Evolutionary conservation across 1,284 basidiomycete species (phyloP), one percentile per base, ranked within the genome.

Genomic region (Marasmius oreades): DNA sequence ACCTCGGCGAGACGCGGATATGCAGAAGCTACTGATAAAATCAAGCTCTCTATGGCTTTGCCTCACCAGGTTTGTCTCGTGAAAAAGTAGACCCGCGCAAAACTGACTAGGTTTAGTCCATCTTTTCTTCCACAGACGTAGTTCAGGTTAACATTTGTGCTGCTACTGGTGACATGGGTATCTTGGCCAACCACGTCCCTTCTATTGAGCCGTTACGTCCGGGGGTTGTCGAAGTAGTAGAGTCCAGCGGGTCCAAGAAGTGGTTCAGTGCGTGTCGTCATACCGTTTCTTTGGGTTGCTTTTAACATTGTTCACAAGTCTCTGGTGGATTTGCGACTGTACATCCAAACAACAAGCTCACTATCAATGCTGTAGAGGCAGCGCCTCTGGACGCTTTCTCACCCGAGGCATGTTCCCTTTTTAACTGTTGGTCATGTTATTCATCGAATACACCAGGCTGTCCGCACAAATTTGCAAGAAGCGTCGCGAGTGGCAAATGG

Each of bases 301-400:
- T 20, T 22, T 53, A 45, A 52, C 46, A n/a, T 31, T 37, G 23
- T 36, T 52, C 23, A 55, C 64, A 98, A n/a, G 97, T 94, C 55
- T 98, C 96, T 58, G 90, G 93, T 62, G 97, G 97, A 59, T 98
- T 99, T 71, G 96, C 97, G 56, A 98, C 92, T 59, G 93, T 99
- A 52, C 97, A 99, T 77, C 93, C 94, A 52, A 95, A 95, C 80
- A 99, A 98, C 84, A 88, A 84, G 66, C 80, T 99, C 59, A 98
- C 96, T 45, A 91, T 99, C 73, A 99, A 99, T 76, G 94, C 91
- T 60, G 89, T 99, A 55, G 97, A 99, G 81, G 97, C 92, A 60
- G 96, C 95, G 66, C 88, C 93, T 46, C 78, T 99, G 34, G 95
- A 97, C 61, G 80, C 88, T 55, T 98, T 97, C 76, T 95, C 94